Percentiles rank a stretch among this genome's conserved stretches.
Evolutionary conservation across 148 eudicot genomes (phyloP).

Genomic region (Camellia sinensis): DNA sequence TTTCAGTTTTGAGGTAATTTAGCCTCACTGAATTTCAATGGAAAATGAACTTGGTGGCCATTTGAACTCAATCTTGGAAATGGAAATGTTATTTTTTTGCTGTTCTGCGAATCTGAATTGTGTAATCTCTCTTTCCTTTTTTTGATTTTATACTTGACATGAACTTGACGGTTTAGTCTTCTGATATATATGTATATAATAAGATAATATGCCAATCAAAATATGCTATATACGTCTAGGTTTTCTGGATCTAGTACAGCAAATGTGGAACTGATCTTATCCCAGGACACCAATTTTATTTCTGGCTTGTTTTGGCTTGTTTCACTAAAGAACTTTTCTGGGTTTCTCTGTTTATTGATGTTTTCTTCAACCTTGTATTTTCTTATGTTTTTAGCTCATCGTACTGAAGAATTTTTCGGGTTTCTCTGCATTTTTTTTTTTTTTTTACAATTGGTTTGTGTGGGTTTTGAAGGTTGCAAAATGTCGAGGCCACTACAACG

Average conservation of each 20-base stretch:
- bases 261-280: not conserved
- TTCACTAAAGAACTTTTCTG: not conserved
- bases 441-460: constrained; percentile 15
- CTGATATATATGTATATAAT: not conserved
- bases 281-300: not conserved
- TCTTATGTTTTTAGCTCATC: constrained; percentile 5
- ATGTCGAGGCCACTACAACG: constrained; percentile 96
- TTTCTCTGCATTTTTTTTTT: constrained; percentile 16
- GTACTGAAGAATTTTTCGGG: not conserved
- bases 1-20: constrained; percentile 13
- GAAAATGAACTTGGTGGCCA: constrained; percentile 2
- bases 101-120: constrained; percentile 9
- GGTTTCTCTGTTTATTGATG: not conserved
- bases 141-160: not conserved
- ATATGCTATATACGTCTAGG: not conserved
- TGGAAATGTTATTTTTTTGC: too few species aligned
- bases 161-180: not conserved
- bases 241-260: constrained; percentile 17
- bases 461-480: constrained; percentile 32
- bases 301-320: not conserved
- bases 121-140: not conserved
- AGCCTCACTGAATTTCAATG: not conserved
- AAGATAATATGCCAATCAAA: constrained; percentile 1
- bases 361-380: not conserved
- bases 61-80: not conserved